Conservation (phyloP, 208 protist species). For the Endotrypanum monterogeii region DNA sequence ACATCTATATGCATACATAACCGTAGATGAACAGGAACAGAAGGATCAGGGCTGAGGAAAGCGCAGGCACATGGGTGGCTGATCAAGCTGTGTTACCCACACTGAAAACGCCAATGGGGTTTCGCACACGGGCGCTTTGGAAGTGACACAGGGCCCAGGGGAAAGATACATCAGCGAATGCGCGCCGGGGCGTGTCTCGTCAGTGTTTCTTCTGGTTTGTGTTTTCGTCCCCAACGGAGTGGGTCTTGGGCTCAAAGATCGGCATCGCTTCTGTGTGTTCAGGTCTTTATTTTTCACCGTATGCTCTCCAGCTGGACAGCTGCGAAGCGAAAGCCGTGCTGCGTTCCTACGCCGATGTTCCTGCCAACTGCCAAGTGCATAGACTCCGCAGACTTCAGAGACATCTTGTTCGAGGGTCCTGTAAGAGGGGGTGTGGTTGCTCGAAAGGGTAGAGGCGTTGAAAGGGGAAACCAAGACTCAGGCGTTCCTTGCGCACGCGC, state of each 20-base stretch:
- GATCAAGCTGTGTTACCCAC: background rate
- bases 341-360: background rate
- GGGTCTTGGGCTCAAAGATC: background rate
- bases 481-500: background rate
- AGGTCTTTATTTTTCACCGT: background rate
- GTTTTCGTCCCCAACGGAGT: background rate
- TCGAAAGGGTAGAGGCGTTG: background rate
- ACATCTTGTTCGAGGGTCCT: background rate
- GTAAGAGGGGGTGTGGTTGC: too few relatives aligned
- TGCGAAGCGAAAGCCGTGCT: background rate
- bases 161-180: background rate
- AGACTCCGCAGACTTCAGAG: background rate
- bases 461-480: background rate
- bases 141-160: background rate
- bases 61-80: background rate
- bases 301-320: background rate
- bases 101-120: background rate
- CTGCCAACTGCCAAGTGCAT: background rate
- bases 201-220: background rate
- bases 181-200: background rate
- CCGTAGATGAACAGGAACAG: too few relatives aligned
- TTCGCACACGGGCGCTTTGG: background rate
- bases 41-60: background rate
- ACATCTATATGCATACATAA: too few relatives aligned
- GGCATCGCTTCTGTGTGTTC: background rate